phyloP scores from a whole-genome alignment of 2,329 filamentous ascomycete species.

The Trichoderma polysporum region DNA sequence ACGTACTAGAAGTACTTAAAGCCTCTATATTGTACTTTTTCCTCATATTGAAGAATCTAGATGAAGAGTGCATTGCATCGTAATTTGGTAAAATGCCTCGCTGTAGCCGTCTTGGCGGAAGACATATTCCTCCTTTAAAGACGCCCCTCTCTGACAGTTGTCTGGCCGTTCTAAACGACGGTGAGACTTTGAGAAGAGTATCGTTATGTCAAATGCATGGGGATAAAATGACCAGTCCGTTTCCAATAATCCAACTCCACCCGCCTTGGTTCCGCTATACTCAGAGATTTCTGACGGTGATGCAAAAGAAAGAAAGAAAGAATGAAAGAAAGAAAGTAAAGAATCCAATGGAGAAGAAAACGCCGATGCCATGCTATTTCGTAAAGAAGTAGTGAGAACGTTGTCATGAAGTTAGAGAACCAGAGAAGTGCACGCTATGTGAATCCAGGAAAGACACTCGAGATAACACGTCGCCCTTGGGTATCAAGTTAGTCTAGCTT shows the following conservation, averaged over 20 bases:
- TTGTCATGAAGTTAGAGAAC: not conserved
- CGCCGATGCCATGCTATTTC: conserved; percentile 22
- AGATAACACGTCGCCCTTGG: conserved; percentile 19
- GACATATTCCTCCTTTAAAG: not conserved
- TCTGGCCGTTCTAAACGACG: not conserved
- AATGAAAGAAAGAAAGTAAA: not conserved
- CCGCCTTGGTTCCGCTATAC: not conserved
- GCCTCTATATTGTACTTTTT: conserved; percentile 4
- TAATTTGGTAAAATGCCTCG: not conserved
- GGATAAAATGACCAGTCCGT: not conserved
- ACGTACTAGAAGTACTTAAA: not conserved
- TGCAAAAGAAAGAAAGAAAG: not conserved
- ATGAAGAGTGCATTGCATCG: conserved; percentile 1
- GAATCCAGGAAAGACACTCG: conserved; percentile 21
- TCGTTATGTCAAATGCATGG: not conserved
- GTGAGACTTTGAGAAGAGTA: not conserved
- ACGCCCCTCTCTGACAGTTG: not conserved
- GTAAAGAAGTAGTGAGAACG: not conserved
- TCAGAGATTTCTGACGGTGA: not conserved
- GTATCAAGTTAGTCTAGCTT: not conserved
- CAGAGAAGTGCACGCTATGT: not conserved
- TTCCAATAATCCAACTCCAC: not conserved
- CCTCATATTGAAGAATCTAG: conserved; percentile 1
- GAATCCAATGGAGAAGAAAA: not conserved
- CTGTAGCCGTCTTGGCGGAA: not conserved